Percentiles rank a stretch among this genome's conserved stretches.
Evolutionary conservation across 2,329 filamentous ascomycete species (phyloP).

Genomic region (Coleophoma crateriformis): DNA sequence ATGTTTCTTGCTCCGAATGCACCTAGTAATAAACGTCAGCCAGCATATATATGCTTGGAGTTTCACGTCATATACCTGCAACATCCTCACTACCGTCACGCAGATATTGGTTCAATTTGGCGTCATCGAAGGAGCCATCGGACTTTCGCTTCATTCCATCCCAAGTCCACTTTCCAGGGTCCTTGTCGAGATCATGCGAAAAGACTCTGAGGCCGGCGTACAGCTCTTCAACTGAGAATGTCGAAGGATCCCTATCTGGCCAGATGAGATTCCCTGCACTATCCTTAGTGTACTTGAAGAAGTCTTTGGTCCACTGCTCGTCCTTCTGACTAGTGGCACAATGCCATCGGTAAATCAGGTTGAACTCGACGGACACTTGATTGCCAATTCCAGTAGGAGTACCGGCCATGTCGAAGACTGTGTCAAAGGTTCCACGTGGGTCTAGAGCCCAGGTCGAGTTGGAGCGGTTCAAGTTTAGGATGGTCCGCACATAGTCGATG

Average conservation of each 20-base stretch:
- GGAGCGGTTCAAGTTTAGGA: slow-evolving; percentile 25
- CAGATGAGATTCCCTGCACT: slow-evolving; percentile 38
- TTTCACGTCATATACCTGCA: slow-evolving; percentile 33
- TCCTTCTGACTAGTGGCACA: slow-evolving; percentile 68
- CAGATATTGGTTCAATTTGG: slow-evolving; percentile 70
- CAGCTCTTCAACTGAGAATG: slow-evolving; percentile 45
- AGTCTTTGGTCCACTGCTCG: slow-evolving; percentile 70
- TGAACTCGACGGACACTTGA: slow-evolving; percentile 80
- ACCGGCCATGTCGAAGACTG: slow-evolving; percentile 24
- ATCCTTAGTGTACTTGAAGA: slow-evolving; percentile 39
- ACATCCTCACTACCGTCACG: slow-evolving; percentile 65
- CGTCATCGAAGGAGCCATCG: slow-evolving; percentile 65
- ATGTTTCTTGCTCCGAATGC: slow-evolving; percentile 48
- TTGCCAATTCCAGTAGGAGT: slow-evolving; percentile 71
- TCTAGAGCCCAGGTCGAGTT: slow-evolving; percentile 67
- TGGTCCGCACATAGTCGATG: slow-evolving; percentile 72
- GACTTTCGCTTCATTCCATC: slow-evolving; percentile 55
- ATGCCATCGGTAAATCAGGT: slow-evolving; percentile 82
- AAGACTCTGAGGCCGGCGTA: slow-evolving; percentile 54
- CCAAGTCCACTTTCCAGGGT: slow-evolving; percentile 65
- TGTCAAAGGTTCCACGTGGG: slow-evolving; percentile 62
- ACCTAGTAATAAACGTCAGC: not conserved
- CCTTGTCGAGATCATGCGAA: slow-evolving; percentile 51
- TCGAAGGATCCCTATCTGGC: slow-evolving; percentile 45
- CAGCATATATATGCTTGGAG: not conserved